A percentile compares a stretch with the other conserved stretches of the same genome.
These are phyloP conservation scores for Neonectria neomacrospora DNA, from an alignment of 2,329 filamentous ascomycete species.

Conservation along the genomic window DNA sequence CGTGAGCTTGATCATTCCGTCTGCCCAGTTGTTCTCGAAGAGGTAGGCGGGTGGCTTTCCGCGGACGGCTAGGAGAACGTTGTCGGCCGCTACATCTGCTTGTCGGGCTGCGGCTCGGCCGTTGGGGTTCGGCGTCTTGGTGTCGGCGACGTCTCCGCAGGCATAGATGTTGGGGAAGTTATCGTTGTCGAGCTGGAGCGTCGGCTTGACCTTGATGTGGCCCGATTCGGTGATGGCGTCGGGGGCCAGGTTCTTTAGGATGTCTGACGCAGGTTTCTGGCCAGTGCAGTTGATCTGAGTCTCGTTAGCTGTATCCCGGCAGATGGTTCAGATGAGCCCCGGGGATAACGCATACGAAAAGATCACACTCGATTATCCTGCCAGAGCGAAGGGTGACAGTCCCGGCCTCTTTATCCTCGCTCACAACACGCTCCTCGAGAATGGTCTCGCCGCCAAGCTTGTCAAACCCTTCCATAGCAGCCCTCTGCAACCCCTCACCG, in stretches of 20 bases:
- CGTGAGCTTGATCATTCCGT: constrained; percentile 64
- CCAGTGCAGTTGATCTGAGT: constrained; percentile 68
- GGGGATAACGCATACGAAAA: constrained; percentile 53
- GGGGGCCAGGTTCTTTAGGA: constrained; percentile 58
- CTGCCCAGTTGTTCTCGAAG: constrained; percentile 58
- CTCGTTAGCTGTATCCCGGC: not conserved
- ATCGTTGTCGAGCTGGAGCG: constrained; percentile 65
- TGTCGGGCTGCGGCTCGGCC: constrained; percentile 66
- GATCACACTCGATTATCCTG: constrained; percentile 59
- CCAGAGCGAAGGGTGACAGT: constrained; percentile 59
- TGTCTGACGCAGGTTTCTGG: constrained; percentile 64
- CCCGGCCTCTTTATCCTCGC: constrained; percentile 50
- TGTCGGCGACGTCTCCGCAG: constrained; percentile 72
- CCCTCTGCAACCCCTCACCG: constrained; percentile 54
- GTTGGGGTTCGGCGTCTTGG: constrained; percentile 59
- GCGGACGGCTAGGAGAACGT: constrained; percentile 61
- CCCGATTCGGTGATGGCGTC: constrained; percentile 57
- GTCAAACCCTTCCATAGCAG: constrained; percentile 55
- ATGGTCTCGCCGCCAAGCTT: constrained; percentile 61
- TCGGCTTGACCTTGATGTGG: constrained; percentile 64
- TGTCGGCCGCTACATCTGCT: constrained; percentile 62
- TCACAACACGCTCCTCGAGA: constrained; percentile 60
- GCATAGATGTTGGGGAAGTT: constrained; percentile 65
- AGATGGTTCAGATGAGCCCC: not conserved
- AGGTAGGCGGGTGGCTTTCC: constrained; percentile 51